Evolutionary conservation across 352 stramenopile genomes (phyloP).

Genomic region (Nothophytophthora sp.): DNA sequence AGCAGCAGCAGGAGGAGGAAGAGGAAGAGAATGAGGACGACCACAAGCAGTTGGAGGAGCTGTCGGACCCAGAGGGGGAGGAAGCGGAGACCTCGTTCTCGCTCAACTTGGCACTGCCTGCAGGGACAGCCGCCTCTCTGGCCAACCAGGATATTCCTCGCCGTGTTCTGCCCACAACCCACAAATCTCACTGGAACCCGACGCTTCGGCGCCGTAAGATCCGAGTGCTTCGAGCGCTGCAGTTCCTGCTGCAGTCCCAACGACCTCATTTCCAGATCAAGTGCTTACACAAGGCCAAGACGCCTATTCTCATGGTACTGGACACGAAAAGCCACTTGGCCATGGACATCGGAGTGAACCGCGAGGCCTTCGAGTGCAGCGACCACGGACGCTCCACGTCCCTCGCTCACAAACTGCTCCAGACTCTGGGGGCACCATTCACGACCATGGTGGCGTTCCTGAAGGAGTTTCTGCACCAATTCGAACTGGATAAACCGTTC

Average conservation of each 20-base stretch:
- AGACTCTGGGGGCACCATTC: conserved; percentile 45
- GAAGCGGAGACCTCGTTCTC: conserved; percentile 50
- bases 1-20: conserved; percentile 10
- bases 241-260: conserved; percentile 49
- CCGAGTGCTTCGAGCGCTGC: conserved; percentile 50
- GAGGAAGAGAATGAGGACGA: conserved; percentile 3
- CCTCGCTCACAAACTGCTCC: conserved; percentile 52
- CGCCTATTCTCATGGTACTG: conserved; percentile 72
- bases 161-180: conserved; percentile 24
- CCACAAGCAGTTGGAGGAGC: background rate
- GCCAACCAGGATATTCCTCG: conserved; percentile 29
- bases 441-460: conserved; percentile 60
- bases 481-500: conserved; percentile 79
- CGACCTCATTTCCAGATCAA: conserved; percentile 62
- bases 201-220: conserved; percentile 62
- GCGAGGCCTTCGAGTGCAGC: conserved; percentile 52
- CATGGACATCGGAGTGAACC: conserved; percentile 72
- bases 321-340: conserved; percentile 50
- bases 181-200: conserved; percentile 77
- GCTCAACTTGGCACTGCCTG: conserved; percentile 53
- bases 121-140: conserved; percentile 10
- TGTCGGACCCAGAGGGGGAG: conserved; percentile 25
- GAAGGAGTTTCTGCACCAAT: conserved; percentile 81
- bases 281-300: conserved; percentile 69
- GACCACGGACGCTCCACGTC: conserved; percentile 67